Conservation (phyloP, 2,329 filamentous ascomycete genomes). For the Apiospora marii region DNA sequence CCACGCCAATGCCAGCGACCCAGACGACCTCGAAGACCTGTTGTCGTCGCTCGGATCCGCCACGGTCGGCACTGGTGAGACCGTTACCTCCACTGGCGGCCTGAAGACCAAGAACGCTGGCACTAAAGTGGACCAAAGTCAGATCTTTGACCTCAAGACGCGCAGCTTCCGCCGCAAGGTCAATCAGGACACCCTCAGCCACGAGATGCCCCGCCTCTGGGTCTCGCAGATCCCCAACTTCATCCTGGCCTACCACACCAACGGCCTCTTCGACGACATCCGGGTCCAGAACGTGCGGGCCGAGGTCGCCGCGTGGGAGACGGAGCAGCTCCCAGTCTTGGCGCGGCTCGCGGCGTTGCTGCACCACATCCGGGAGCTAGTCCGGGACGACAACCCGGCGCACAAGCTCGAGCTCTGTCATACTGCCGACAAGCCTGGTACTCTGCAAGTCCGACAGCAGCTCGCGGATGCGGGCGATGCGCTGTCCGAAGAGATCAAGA, state of each 20-base stretch:
- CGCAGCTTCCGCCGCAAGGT: constrained; percentile 40
- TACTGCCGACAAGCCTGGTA: not conserved
- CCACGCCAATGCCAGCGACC: too few species aligned
- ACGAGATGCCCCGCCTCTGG: constrained; percentile 54
- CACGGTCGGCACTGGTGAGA: not conserved
- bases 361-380: constrained; percentile 19
- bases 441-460: constrained; percentile 24
- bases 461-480: constrained; percentile 14
- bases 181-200: constrained; percentile 39
- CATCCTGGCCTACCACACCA: constrained; percentile 50
- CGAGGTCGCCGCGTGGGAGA: constrained; percentile 26
- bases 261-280: constrained; percentile 46
- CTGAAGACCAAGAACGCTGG: constrained; percentile 36
- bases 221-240: constrained; percentile 48
- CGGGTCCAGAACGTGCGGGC: constrained; percentile 19
- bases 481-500: constrained; percentile 20
- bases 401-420: constrained; percentile 25
- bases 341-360: constrained; percentile 24
- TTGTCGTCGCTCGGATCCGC: constrained; percentile 3
- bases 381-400: not conserved
- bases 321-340: not conserved
- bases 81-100: not conserved
- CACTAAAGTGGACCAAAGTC: constrained; percentile 38
- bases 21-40: constrained; percentile 19
- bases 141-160: constrained; percentile 55